phyloP scores from a whole-genome alignment of 1,284 basidiomycete genomes.

The Melanopsichium pennsylvanicum region DNA sequence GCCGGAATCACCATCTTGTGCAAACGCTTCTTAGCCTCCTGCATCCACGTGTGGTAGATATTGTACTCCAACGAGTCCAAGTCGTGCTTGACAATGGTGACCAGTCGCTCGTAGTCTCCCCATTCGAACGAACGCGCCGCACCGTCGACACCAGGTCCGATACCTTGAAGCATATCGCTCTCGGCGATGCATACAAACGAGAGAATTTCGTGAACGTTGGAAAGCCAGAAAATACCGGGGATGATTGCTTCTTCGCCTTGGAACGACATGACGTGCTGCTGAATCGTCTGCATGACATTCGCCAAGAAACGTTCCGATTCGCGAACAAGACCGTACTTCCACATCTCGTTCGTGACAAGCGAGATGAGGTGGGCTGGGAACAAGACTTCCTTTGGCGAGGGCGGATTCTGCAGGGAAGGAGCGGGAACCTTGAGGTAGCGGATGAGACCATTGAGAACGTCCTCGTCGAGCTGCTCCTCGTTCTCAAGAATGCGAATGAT shows the following conservation, averaged over 20 bases:
- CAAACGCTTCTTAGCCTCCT: slow-evolving; percentile 95
- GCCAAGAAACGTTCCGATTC: slow-evolving; percentile 98
- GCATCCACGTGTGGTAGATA: slow-evolving; percentile 99
- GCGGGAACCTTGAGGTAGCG: slow-evolving; percentile 91
- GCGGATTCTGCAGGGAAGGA: slow-evolving; percentile 87
- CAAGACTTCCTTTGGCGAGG: slow-evolving; percentile 93
- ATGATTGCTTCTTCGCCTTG: slow-evolving; percentile 92
- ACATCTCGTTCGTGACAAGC: slow-evolving; percentile 98
- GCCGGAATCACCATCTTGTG: slow-evolving; percentile 99
- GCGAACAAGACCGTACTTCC: slow-evolving; percentile 96
- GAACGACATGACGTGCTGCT: slow-evolving; percentile 94
- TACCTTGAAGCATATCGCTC: slow-evolving; percentile 96
- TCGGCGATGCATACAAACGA: slow-evolving; percentile 99
- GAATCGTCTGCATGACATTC: slow-evolving; percentile 98
- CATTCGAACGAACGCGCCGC: slow-evolving; percentile 92
- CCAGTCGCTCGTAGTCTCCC: slow-evolving; percentile 94
- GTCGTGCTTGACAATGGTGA: slow-evolving; percentile 97
- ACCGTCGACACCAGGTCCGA: slow-evolving; percentile 89
- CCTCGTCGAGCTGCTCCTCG: slow-evolving; percentile 88
- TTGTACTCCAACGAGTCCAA: slow-evolving; percentile 98
- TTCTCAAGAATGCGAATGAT: slow-evolving; percentile 94
- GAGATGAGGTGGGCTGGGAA: slow-evolving; percentile 99
- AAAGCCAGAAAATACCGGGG: slow-evolving; percentile 98
- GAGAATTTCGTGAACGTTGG: slow-evolving; percentile 99
- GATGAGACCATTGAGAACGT: slow-evolving; percentile 89